Evolutionary conservation across 495 filamentous ascomycete species (phyloP), one percentile per base, ranked within the genome.

Genomic region (Talaromyces adpressus): DNA sequence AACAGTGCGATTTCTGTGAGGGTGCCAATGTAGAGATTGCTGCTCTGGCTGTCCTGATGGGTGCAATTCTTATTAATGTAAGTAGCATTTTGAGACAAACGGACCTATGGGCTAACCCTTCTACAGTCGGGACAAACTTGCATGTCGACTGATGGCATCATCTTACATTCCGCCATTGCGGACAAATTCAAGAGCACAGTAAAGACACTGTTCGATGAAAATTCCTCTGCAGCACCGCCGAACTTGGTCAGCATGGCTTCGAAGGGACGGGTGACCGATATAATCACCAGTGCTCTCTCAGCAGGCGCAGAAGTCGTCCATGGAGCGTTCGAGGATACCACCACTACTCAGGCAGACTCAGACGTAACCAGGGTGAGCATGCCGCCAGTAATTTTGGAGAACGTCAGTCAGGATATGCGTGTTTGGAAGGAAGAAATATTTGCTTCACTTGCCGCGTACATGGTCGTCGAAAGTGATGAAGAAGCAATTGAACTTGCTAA

Each of bases 111-210:
- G 49, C 30, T 54, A 54, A 63, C 25, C 22, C 23, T 54, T 34
- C 18, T 63, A 16, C 6, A 63, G 62, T 78, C 84, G 45, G 92
- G 93, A 7, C 93, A 97, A 75, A 87, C 93, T 52, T 96, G 93
- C 77, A 93, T 97, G 91, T 80, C 86, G 2, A 95, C 91, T 0
- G 92, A 96, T 72, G 84, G 89, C 12, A 91, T 97, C 69, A 77
- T 96, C 41, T 87, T 96, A 6, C 51, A 62, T 27, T 34, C 57
- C 2, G 41, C 63, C 39, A 65, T 81, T 62, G 76, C 83, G 6
- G 70, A 66, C 36, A 66, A 68, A 56, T 70, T 80, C 36, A 57
- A 23, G 14, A 53, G 16, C 41, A 47, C 34, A 7, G 23, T 39
- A 4, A 49, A 58, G 45, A 45, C 11, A 4, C 52, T 29, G 20